Base-by-base conservation (phyloP, 805 yeast genomes). In the Kodamaea kakaduensis region DNA sequence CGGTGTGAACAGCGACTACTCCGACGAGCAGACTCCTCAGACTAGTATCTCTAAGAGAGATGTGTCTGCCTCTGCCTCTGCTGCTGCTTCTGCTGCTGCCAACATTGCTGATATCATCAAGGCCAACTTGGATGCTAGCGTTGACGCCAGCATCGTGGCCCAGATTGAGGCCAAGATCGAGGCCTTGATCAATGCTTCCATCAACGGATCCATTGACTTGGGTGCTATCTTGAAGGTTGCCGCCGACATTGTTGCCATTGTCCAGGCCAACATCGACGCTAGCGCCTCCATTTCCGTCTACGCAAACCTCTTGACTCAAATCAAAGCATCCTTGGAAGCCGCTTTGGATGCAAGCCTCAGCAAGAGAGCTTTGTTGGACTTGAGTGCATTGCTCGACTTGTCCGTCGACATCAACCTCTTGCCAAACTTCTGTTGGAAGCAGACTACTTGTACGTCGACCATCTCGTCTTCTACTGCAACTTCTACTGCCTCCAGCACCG, bases 341-440 rank as follows among this genome's bases (percentile, higher is more conserved):
- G 28, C 21, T 17, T 20, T 18, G 8, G 29, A 28, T 3, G 25
- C 24, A n/a, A 13, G 25, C 10, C 8, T 36, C 9, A 9, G 10
- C 6, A 30, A 30, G 34, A 34, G 34, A 39, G 41, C 32, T 18
- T 34, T 28, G 20, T 15, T 17, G 17, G 43, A 39, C 32, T 8
- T 28, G 14, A 35, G 28, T 22, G 17, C 36, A 25, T 37, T 40
- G 32, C 36, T 28, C 12, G 13, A 32, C 17, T 31, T 43, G 22
- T 17, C 38, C 15, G 26, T 41, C 16, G 35, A 35, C 27, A 19
- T 34, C 33, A 45, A 39, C 33, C 26, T 38, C 31, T 45, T 45
- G 40, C 48, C 48, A 34, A 45, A 45, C 47, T 45, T 45, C 41
- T 31, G 46, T 34, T 45, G 47, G 47, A 29, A 37, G 12, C 30